Evolutionary conservation across 345 rosid genomes (phyloP), one percentile per base, ranked within the genome.

Genomic region (Eucalyptus melliodora): DNA sequence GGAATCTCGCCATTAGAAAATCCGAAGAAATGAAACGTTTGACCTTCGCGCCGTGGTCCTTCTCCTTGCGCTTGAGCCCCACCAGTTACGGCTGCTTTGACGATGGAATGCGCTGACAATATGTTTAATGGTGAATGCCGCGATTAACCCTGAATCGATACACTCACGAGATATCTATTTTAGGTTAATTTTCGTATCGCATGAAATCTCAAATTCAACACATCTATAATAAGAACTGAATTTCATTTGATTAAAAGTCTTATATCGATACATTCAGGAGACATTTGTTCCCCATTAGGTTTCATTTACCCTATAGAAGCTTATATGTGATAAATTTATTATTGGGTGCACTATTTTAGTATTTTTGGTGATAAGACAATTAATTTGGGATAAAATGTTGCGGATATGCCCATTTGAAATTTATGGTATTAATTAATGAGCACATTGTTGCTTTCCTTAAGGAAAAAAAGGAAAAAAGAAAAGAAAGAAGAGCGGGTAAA

Each of bases 221-320:
- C 0, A 11, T 16, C 21, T 16, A n/a, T 15, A 23, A 15, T 1
- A 14, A 65, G 19, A 65, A 65, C 4, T 14, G 37, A 65, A 6
- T 30, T 65, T 30, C 19, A 0, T 30, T 30, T 30, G 3, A n/a
- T 7, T 0, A 30, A 65, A n/a, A 30, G 30, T 30, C 37, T 6
- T 2, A 4, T 0, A 65, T n/a, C 3, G 0, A 1, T 30, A 12
- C 0, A 55, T 55, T 55, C 1, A 4, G 1, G 2, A 24, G 27
- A 24, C 12, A 9, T 56, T 67, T 16, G 2, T 14, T 17, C 23
- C 2, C 6, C 30, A 4, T 24, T 24, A 56, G 1, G 62, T 56
- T 3, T 56, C 62, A 23, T 5, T 56, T 9, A 0, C 19, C 24
- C 19, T 69, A 65, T n/a, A 30, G 3, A 72, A 72, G 4, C 7